phyloP scores from a whole-genome alignment of 495 filamentous ascomycete species.

The Margaritispora aquatica region DNA sequence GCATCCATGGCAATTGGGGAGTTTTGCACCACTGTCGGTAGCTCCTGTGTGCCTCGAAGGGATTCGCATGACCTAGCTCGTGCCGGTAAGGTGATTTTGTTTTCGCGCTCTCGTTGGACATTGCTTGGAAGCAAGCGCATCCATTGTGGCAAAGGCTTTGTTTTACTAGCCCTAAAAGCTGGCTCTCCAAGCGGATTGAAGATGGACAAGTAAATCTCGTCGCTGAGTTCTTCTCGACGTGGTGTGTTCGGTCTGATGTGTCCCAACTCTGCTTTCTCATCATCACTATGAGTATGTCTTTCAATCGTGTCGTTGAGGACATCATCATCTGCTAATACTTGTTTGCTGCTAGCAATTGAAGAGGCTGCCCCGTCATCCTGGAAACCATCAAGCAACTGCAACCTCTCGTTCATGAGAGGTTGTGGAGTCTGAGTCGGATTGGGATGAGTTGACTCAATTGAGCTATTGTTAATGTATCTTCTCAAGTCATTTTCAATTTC shows the following conservation, averaged over 20 bases:
- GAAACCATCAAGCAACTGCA: not conserved
- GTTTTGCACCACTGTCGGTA: not conserved
- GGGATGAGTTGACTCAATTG: not conserved
- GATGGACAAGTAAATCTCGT: constrained; percentile 34
- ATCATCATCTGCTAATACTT: not conserved
- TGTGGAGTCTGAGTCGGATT: not conserved
- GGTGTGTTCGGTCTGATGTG: not conserved
- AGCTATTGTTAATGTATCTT: not conserved
- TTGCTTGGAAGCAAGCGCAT: constrained; percentile 33
- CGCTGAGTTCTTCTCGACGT: too few species aligned
- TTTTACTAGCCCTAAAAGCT: constrained; percentile 35
- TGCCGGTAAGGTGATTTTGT: not conserved
- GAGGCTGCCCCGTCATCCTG: not conserved
- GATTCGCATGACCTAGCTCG: not conserved
- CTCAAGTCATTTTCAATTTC: not conserved
- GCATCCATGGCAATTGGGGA: not conserved
- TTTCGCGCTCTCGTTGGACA: constrained; percentile 9
- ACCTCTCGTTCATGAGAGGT: not conserved
- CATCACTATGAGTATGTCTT: constrained; percentile 12
- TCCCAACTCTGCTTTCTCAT: constrained; percentile 7
- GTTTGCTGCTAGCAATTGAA: too few species aligned
- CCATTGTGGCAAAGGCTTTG: constrained; percentile 40
- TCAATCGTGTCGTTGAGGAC: not conserved
- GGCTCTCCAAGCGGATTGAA: constrained; percentile 32
- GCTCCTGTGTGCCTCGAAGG: not conserved